A percentile compares a stretch with the other conserved stretches of the same genome.
Evolutionary conservation across 2,329 filamentous ascomycete species (phyloP).

Genomic region (Pseudofabraea citricarpa): DNA sequence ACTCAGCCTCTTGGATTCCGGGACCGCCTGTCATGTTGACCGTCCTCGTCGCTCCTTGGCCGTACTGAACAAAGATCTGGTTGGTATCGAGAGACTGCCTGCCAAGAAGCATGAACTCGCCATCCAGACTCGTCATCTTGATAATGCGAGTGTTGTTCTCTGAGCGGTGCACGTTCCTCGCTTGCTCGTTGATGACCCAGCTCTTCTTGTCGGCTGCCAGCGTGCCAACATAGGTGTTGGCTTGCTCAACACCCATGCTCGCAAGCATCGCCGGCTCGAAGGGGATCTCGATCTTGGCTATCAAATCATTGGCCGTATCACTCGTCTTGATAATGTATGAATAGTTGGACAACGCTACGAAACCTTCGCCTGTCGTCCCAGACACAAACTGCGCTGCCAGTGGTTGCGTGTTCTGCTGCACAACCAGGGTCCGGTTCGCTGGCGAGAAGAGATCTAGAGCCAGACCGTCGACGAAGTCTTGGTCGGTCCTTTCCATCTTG

Average conservation of each 20-base stretch:
- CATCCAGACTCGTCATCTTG: conserved; percentile 25
- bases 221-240: conserved; percentile 16
- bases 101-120: conserved; percentile 27
- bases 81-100: conserved; percentile 16
- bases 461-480: conserved; percentile 29
- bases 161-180: conserved; percentile 21
- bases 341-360: conserved; percentile 25
- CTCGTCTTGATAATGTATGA: conserved; percentile 29
- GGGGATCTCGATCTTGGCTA: conserved; percentile 29
- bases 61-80: conserved; percentile 28
- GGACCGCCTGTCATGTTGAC: conserved; percentile 21
- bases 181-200: conserved; percentile 29
- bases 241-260: conserved; percentile 10
- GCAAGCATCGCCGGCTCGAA: conserved; percentile 19
- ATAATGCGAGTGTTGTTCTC: conserved; percentile 26
- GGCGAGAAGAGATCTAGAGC: conserved; percentile 30
- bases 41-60: conserved; percentile 22
- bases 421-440: conserved; percentile 24
- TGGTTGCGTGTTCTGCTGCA: conserved; percentile 26
- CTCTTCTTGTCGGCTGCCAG: conserved; percentile 22
- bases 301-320: conserved; percentile 27
- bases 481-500: conserved; percentile 23
- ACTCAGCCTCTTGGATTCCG: conserved; percentile 21
- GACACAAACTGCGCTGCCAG: conserved; percentile 26
- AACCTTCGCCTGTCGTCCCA: conserved; percentile 23